Conservation (phyloP, 176 grass and related monocot genomes). For the Lolium perenne region DNA sequence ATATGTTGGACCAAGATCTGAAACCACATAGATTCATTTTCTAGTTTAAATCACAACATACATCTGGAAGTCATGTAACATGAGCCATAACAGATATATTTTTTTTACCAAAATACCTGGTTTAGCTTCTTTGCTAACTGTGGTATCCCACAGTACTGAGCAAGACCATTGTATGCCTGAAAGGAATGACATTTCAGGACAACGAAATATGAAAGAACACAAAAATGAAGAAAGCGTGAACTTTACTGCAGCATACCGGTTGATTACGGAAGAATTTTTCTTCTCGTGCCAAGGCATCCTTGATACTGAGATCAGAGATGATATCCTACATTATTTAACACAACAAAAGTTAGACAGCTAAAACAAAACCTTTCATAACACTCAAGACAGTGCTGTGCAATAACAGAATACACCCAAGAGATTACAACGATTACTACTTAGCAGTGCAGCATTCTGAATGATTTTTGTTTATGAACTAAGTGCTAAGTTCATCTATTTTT, state of each 20-base stretch:
- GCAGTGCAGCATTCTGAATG: background rate
- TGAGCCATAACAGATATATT: background rate
- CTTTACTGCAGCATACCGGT: constrained; percentile 56
- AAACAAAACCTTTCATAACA: constrained; percentile 29
- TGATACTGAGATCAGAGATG: constrained; percentile 86
- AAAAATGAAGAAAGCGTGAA: constrained; percentile 16
- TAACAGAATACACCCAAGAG: background rate
- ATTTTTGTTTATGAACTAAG: constrained; percentile 13
- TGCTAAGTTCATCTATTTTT: constrained; percentile 3
- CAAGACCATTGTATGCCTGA: constrained; percentile 92
- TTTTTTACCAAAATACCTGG: constrained; percentile 54
- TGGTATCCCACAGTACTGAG: constrained; percentile 89
- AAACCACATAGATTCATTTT: constrained; percentile 41
- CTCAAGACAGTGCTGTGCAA: constrained; percentile 11
- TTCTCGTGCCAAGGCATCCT: constrained; percentile 86
- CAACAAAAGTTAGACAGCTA: constrained; percentile 15
- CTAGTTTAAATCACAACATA: constrained; percentile 23
- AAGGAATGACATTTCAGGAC: constrained; percentile 33
- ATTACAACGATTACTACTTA: background rate
- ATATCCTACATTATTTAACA: constrained; percentile 76
- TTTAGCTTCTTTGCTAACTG: constrained; percentile 99
- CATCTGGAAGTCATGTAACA: constrained; percentile 9
- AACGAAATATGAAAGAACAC: constrained; percentile 10
- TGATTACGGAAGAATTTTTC: constrained; percentile 89
- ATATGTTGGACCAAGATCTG: constrained; percentile 99